These are phyloP conservation scores for Leucaena leucocephala DNA, from an alignment of 306 rosid species.

Conservation along the genomic window DNA sequence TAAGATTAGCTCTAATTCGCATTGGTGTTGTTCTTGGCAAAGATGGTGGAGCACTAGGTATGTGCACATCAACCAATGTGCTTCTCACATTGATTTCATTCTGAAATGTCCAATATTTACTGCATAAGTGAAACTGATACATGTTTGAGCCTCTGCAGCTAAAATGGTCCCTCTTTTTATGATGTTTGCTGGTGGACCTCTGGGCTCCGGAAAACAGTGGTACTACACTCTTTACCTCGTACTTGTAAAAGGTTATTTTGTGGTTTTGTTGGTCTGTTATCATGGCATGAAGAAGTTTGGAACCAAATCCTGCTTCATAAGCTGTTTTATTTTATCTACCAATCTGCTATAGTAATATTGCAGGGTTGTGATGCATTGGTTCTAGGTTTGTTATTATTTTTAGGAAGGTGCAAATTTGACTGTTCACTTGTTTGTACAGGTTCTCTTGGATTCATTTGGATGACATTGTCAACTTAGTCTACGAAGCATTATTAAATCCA, in stretches of 20 bases:
- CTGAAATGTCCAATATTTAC: not conserved
- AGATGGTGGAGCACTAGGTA: slow-evolving; percentile 99
- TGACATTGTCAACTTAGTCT: slow-evolving; percentile 85
- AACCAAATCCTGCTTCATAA: not conserved
- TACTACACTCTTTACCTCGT: slow-evolving; percentile 45
- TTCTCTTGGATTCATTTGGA: slow-evolving; percentile 99
- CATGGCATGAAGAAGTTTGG: slow-evolving; percentile 10
- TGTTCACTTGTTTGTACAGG: slow-evolving; percentile 46
- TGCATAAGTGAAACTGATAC: slow-evolving; percentile 25
- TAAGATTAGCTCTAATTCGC: slow-evolving; percentile 79
- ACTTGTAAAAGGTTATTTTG: slow-evolving; percentile 24
- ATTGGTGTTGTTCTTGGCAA: slow-evolving; percentile 98
- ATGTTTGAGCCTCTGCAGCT: slow-evolving; percentile 63
- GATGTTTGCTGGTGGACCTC: slow-evolving; percentile 97
- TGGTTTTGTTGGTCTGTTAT: slow-evolving; percentile 24
- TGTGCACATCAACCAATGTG: slow-evolving; percentile 1
- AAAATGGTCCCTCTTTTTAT: slow-evolving; percentile 94
- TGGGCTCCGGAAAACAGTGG: slow-evolving; percentile 97
- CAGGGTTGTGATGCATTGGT: slow-evolving; percentile 17
- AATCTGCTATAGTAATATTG: slow-evolving; percentile 18
- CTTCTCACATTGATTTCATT: slow-evolving; percentile 11
- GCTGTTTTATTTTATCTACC: not conserved
- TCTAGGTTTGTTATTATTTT: slow-evolving; percentile 7
- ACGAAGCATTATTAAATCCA: slow-evolving; percentile 87
- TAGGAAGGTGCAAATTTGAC: slow-evolving; percentile 12